These are phyloP conservation scores for Melaleuca quinquenervia DNA, from an alignment of 345 rosid species.

Conservation along the genomic window DNA sequence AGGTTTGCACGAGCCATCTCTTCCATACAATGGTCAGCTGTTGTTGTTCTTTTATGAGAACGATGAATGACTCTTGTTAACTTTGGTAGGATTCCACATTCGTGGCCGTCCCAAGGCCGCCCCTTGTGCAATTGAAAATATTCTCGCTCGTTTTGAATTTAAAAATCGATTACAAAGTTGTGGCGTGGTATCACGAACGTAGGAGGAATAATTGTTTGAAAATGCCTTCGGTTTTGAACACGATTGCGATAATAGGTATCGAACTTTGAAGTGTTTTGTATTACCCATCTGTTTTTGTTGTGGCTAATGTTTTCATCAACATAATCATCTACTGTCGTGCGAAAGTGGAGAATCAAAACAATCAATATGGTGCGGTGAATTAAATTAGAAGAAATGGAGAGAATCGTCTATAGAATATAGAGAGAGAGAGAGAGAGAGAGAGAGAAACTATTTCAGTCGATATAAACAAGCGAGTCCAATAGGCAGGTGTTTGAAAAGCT, in stretches of 20 bases:
- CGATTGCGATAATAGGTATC: not conserved
- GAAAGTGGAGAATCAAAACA: not conserved
- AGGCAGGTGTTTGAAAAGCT: too few species aligned
- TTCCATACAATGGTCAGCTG: not conserved
- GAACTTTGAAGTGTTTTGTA: not conserved
- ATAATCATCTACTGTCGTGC: not conserved
- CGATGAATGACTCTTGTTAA: not conserved
- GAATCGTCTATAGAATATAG: not conserved
- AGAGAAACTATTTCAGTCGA: accelerated
- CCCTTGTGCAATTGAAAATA: not conserved
- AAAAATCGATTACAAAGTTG: not conserved
- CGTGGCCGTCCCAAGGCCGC: not conserved
- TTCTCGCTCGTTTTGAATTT: not conserved
- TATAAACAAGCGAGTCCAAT: accelerated
- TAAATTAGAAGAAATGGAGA: not conserved
- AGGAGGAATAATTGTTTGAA: not conserved
- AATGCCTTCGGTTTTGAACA: not conserved
- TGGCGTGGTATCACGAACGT: accelerated
- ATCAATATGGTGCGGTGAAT: not conserved
- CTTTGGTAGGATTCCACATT: not conserved
- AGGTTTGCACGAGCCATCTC: not conserved
- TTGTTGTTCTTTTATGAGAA: not conserved
- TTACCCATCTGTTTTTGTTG: not conserved
- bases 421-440: not conserved
- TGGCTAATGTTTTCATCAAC: not conserved